Evolutionary conservation across 768 basidiomycete species (phyloP).

Genomic region (Mycena floridula): DNA sequence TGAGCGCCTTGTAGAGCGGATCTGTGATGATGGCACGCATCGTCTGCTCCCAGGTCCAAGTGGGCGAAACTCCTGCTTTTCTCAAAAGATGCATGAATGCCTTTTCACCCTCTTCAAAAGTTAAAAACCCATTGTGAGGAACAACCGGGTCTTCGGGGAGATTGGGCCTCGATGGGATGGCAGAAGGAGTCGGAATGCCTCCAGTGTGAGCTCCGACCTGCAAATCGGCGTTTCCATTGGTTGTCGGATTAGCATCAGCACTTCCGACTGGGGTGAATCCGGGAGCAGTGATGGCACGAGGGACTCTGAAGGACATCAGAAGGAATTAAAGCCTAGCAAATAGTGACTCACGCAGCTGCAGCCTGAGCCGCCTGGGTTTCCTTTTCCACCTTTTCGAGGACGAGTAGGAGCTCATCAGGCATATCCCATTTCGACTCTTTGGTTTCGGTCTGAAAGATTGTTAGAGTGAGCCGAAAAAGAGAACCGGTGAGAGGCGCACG

Average conservation of each 20-base stretch:
- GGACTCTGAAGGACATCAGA: background rate
- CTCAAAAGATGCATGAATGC: conserved; percentile 88
- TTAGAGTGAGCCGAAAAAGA: conserved; percentile 3
- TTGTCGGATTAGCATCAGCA: conserved; percentile 38
- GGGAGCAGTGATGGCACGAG: conserved; percentile 26
- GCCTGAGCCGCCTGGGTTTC: conserved; percentile 40
- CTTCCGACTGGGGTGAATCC: conserved; percentile 36
- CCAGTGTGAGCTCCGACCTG: conserved; percentile 48
- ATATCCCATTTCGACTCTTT: conserved; percentile 98
- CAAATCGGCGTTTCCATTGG: conserved; percentile 41
- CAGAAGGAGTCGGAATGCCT: conserved; percentile 49
- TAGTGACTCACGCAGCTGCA: conserved; percentile 25
- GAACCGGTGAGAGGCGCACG: conserved; percentile 34
- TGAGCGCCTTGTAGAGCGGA: conserved; percentile 91
- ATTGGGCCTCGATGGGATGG: conserved; percentile 68
- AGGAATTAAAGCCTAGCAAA: too few relatives aligned
- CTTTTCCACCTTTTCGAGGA: conserved; percentile 82
- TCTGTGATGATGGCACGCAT: conserved; percentile 98
- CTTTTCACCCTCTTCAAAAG: conserved; percentile 85
- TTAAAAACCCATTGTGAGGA: conserved; percentile 84
- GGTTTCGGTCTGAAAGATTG: conserved; percentile 53
- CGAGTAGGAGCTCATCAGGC: conserved; percentile 85
- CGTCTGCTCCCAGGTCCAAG: conserved; percentile 97
- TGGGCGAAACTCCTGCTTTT: conserved; percentile 85
- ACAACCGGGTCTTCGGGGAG: conserved; percentile 85